Evolutionary conservation across 768 basidiomycete species (phyloP).

Genomic region (Psilocybe tampanensis): DNA sequence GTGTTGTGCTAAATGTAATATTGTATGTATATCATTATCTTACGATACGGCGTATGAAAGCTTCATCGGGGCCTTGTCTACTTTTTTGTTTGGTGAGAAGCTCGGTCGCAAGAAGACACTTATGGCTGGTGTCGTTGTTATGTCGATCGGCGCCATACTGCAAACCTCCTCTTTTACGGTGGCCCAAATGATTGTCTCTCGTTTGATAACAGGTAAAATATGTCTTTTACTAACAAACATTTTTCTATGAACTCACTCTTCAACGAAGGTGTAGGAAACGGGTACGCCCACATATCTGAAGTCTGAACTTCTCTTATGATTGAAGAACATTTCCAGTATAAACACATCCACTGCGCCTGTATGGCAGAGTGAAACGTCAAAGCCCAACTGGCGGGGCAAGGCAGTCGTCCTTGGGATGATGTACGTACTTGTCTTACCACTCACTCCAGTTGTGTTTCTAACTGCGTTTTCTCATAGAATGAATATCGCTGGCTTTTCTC

Average conservation of each 20-base stretch:
- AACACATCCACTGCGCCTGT: constrained; percentile 54
- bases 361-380: constrained; percentile 56
- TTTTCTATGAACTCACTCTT: not conserved
- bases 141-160: constrained; percentile 54
- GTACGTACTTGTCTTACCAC: constrained; percentile 25
- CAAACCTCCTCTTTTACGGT: constrained; percentile 48
- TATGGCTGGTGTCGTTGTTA: constrained; percentile 49
- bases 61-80: constrained; percentile 47
- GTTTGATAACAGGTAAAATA: constrained; percentile 44
- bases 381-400: constrained; percentile 49
- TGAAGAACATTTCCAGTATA: constrained; percentile 37
- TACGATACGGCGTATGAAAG: constrained; percentile 21
- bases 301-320: too few species aligned
- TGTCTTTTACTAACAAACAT: not conserved
- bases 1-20: constrained; percentile 10
- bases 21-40: not conserved
- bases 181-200: constrained; percentile 48
- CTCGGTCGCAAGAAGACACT: constrained; percentile 51
- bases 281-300: constrained; percentile 25
- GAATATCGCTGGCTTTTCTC: constrained; percentile 52
- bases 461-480: constrained; percentile 34
- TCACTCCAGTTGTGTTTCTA: not conserved
- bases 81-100: constrained; percentile 44
- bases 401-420: constrained; percentile 53
- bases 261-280: constrained; percentile 45